phyloP scores from a whole-genome alignment of 139 green algal species.

The Closterium sp. region DNA sequence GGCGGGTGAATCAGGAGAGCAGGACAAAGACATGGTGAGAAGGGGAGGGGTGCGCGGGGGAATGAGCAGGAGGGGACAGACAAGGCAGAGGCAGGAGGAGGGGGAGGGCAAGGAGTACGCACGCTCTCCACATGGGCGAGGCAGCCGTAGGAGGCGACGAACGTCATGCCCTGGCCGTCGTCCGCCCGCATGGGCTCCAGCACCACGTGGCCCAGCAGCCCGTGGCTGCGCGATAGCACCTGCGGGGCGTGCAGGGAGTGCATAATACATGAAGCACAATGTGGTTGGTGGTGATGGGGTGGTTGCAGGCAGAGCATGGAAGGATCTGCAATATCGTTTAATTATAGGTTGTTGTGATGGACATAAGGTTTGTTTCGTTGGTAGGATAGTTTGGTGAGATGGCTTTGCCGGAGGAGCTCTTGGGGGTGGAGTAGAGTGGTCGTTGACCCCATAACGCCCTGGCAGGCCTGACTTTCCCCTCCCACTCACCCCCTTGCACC shows the following conservation, averaged over 20 bases:
- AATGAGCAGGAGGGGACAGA: not conserved
- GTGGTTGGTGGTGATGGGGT: too few relatives aligned
- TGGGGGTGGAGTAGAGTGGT: too few relatives aligned
- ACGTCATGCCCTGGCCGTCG: not conserved
- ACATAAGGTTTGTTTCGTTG: too few relatives aligned
- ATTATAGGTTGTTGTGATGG: too few relatives aligned
- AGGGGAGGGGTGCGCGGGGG: not conserved
- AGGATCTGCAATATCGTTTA: too few relatives aligned
- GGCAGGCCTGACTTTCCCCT: too few relatives aligned
- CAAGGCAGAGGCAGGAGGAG: not conserved
- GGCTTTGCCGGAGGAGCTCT: too few relatives aligned
- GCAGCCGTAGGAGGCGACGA: conserved; percentile 6
- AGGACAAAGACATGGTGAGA: not conserved
- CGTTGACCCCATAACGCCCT: too few relatives aligned
- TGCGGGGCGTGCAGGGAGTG: not conserved
- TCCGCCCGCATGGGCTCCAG: not conserved
- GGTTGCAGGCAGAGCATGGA: too few relatives aligned
- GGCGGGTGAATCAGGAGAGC: not conserved
- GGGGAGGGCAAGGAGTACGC: not conserved
- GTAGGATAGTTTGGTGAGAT: too few relatives aligned
- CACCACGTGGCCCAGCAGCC: not conserved
- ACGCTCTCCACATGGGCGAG: not conserved
- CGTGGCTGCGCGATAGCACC: not conserved
- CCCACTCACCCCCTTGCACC: too few relatives aligned
- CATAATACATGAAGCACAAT: too few relatives aligned